Percentiles rank a stretch among this genome's conserved stretches.
These are phyloP conservation scores for Apiosordaria backusii DNA, from an alignment of 495 filamentous ascomycete species.

Conservation along the genomic window DNA sequence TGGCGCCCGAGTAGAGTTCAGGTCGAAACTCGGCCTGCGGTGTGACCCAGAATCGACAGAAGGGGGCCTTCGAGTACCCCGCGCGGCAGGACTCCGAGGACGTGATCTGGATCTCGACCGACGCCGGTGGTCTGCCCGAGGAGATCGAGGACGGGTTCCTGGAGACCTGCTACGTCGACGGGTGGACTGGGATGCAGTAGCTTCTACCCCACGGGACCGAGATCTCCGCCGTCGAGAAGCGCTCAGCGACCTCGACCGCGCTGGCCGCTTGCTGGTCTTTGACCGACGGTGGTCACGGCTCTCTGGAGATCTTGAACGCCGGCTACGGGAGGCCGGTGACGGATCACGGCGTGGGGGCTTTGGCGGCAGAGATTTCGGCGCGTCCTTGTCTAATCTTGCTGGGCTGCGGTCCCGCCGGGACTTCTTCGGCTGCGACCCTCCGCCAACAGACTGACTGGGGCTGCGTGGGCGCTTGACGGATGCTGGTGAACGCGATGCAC, in stretches of 20 bases:
- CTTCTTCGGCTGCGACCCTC: conserved; percentile 33
- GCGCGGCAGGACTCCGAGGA: conserved; percentile 23
- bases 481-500: conserved; percentile 32
- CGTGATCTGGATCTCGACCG: conserved; percentile 41
- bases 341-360: conserved; percentile 20
- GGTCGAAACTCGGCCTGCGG: conserved; percentile 33
- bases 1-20: conserved; percentile 28
- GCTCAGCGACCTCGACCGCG: conserved; percentile 31
- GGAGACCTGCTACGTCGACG: conserved; percentile 27
- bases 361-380: conserved; percentile 22
- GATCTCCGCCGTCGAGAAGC: conserved; percentile 27
- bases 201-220: conserved; percentile 18
- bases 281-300: conserved; percentile 24
- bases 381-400: conserved; percentile 27
- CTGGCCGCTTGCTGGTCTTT: conserved; percentile 23
- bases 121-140: conserved; percentile 22
- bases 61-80: conserved; percentile 32
- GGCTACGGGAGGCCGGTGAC: conserved; percentile 21
- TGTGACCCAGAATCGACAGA: conserved; percentile 36
- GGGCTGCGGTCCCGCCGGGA: conserved; percentile 35
- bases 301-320: conserved; percentile 34
- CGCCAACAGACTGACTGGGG: conserved; percentile 31
- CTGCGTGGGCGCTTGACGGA: conserved; percentile 41
- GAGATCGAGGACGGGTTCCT: conserved; percentile 31
- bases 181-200: background rate